A percentile compares a stretch with the other conserved stretches of the same genome.
Evolutionary conservation across 2,329 filamentous ascomycete species (phyloP).

Genomic region (Elsinoe fawcettii): DNA sequence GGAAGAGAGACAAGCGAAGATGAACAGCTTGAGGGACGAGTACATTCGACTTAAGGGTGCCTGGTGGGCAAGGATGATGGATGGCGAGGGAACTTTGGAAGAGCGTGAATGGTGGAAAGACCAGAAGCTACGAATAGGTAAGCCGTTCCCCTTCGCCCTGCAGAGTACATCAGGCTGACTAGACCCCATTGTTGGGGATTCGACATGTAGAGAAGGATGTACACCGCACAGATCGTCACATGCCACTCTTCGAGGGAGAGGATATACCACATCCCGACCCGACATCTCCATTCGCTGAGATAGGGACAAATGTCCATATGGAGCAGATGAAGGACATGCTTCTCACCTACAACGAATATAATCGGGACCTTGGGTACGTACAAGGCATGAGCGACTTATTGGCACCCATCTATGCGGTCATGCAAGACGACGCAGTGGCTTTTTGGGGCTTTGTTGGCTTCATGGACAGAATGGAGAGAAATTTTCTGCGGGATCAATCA

Average conservation of each 20-base stretch:
- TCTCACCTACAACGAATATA: conserved; percentile 96
- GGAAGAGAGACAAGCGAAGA: conserved; percentile 73
- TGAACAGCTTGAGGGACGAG: conserved; percentile 81
- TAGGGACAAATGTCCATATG: conserved; percentile 91
- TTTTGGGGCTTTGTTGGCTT: conserved; percentile 96
- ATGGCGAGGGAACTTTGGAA: conserved; percentile 69
- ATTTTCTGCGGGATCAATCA: conserved; percentile 90
- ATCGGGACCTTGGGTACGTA: conserved; percentile 89
- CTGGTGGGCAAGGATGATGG: conserved; percentile 93
- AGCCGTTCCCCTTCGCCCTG: conserved; percentile 28
- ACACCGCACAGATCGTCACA: conserved; percentile 87
- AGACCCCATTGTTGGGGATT: conserved; percentile 48
- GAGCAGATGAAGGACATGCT: conserved; percentile 99
- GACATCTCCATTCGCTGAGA: conserved; percentile 84
- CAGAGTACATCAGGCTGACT: conserved; percentile 32
- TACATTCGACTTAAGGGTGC: conserved; percentile 88
- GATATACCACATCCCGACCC: conserved; percentile 95
- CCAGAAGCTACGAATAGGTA: conserved; percentile 87
- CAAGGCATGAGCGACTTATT: conserved; percentile 98
- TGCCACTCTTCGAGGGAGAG: conserved; percentile 92
- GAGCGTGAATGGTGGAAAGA: conserved; percentile 95
- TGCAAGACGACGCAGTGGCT: conserved; percentile 93
- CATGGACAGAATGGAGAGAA: conserved; percentile 97
- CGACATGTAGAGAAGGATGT: conserved; percentile 83
- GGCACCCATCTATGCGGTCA: conserved; percentile 89